phyloP scores from a whole-genome alignment of 202 grass and related monocot species.

The Carex sylvatica region DNA sequence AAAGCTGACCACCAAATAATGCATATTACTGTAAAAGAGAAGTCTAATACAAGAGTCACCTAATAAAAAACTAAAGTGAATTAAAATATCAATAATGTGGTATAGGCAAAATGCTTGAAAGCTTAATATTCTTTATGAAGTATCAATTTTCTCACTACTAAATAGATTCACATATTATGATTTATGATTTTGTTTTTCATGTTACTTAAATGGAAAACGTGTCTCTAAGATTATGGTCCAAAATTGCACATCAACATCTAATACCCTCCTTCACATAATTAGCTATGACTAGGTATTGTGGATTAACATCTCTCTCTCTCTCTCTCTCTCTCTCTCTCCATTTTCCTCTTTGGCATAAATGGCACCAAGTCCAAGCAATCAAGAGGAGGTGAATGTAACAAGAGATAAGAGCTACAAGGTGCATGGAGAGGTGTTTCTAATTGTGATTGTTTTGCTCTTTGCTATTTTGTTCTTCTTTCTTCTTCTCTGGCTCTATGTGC shows the following conservation, averaged over 20 bases:
- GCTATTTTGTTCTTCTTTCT: slow-evolving; percentile 15
- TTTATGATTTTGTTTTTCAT: not conserved
- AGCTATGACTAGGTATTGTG: not conserved
- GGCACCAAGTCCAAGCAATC: not conserved
- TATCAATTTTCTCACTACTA: too few species aligned
- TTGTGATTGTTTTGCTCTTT: slow-evolving; percentile 36
- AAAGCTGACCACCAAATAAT: too few species aligned
- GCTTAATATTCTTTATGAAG: too few species aligned
- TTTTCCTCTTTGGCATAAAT: not conserved
- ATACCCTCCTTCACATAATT: slow-evolving; percentile 2
- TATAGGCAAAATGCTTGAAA: too few species aligned
- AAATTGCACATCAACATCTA: slow-evolving; percentile 8
- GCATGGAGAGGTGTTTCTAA: slow-evolving; percentile 32
- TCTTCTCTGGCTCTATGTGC: slow-evolving; percentile 11
- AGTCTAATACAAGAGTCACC: too few species aligned
- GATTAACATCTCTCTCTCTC: not conserved
- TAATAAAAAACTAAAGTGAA: too few species aligned
- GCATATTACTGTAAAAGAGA: too few species aligned
- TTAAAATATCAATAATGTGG: too few species aligned
- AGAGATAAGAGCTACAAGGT: slow-evolving; percentile 29
- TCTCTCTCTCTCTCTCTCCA: not conserved
- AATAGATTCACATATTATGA: not conserved
- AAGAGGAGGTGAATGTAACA: slow-evolving; percentile 11
- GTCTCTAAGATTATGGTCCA: not conserved
- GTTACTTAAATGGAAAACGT: not conserved